Percentiles rank a stretch among this genome's conserved stretches.
These are phyloP conservation scores for Asparagopsis taxiformis DNA, from an alignment of 31 red algal genomes.

Conservation along the genomic window DNA sequence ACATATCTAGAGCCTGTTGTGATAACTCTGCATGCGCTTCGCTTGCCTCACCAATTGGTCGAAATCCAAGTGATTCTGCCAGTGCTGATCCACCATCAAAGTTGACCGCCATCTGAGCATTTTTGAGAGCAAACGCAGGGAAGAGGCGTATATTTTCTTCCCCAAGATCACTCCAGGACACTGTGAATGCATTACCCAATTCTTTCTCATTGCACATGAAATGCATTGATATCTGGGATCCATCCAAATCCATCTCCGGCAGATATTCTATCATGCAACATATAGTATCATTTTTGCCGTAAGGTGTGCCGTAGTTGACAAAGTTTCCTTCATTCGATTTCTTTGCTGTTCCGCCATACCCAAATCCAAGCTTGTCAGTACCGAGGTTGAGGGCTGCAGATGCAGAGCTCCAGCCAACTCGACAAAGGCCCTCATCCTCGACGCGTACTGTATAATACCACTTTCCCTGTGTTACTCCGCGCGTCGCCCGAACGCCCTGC, in stretches of 20 bases:
- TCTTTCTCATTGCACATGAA: conserved; percentile 73
- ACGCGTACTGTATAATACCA: conserved; percentile 73
- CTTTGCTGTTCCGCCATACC: conserved; percentile 83
- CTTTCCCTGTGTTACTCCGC: conserved; percentile 54
- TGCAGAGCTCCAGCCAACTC: conserved; percentile 78
- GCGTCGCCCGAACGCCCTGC: conserved; percentile 72
- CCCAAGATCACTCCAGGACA: conserved; percentile 21
- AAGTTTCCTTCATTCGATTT: conserved; percentile 72
- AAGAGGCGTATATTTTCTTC: conserved; percentile 39
- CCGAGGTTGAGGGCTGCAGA: conserved; percentile 59
- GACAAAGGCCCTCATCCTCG: conserved; percentile 76
- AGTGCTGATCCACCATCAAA: conserved; percentile 12
- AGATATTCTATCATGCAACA: conserved; percentile 71
- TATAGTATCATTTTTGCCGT: conserved; percentile 53
- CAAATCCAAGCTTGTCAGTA: conserved; percentile 65
- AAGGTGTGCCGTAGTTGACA: conserved; percentile 57
- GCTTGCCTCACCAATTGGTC: conserved; percentile 24
- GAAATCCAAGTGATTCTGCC: conserved; percentile 45
- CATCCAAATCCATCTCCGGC: conserved; percentile 9
- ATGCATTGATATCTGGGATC: conserved; percentile 15
- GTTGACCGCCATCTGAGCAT: conserved; percentile 57
- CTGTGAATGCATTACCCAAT: conserved; percentile 57
- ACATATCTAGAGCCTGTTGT: conserved; percentile 15
- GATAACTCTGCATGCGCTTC: conserved; percentile 22
- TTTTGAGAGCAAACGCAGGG: conserved; percentile 70